A percentile compares a stretch with the other conserved stretches of the same genome.
phyloP scores from a whole-genome alignment of 805 yeast species.

The Candida morakotiae region DNA sequence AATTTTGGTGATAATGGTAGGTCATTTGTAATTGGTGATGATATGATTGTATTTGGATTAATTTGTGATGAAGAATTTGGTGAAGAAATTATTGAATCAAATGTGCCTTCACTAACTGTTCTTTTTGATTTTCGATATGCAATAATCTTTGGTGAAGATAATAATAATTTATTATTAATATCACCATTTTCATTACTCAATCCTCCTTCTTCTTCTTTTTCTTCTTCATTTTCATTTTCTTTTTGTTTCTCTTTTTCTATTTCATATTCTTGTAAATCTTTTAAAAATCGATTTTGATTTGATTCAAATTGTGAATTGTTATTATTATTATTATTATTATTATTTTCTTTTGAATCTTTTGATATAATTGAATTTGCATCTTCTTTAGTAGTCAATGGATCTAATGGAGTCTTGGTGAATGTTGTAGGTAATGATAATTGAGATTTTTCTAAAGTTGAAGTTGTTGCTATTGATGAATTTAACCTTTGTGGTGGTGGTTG shows the following conservation, averaged over 20 bases:
- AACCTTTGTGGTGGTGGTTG: not conserved
- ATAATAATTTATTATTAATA: not conserved
- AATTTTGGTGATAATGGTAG: slow-evolving; percentile 14
- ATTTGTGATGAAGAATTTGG: slow-evolving; percentile 2
- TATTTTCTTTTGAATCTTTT: slow-evolving; percentile 6
- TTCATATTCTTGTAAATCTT: slow-evolving; percentile 7
- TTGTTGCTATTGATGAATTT: not conserved
- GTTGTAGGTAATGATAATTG: slow-evolving; percentile 30
- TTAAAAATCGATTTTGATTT: not conserved
- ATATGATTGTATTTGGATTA: slow-evolving; percentile 2
- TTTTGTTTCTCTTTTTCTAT: not conserved
- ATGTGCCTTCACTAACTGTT: slow-evolving; percentile 28
- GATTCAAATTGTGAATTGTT: not conserved
- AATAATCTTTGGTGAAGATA: slow-evolving; percentile 33
- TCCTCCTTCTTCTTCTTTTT: not conserved
- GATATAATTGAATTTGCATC: slow-evolving; percentile 42
- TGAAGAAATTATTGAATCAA: slow-evolving; percentile 11
- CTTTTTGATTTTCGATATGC: slow-evolving; percentile 34
- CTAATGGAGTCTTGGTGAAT: slow-evolving; percentile 45
- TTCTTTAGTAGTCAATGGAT: slow-evolving; percentile 48
- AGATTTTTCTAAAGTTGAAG: slow-evolving; percentile 9
- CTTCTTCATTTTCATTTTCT: not conserved
- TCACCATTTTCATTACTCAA: too few species aligned
- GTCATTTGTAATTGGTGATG: not conserved
- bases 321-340: not conserved